These are phyloP conservation scores for Mimosa pudica DNA, from an alignment of 306 rosid genomes.

Conservation along the genomic window DNA sequence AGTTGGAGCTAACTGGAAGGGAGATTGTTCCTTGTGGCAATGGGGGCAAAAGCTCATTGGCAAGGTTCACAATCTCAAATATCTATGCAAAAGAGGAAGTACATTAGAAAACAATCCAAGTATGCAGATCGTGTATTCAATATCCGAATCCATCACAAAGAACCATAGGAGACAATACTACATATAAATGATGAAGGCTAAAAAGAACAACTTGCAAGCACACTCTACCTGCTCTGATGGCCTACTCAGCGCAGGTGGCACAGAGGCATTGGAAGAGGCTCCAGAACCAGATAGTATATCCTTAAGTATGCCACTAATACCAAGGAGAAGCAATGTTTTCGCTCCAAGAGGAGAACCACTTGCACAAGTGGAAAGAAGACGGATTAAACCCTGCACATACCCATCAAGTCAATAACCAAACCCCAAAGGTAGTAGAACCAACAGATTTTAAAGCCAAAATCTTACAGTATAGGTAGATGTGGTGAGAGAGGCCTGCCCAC, in stretches of 20 bases:
- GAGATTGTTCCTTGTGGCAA: constrained; percentile 92
- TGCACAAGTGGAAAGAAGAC: constrained; percentile 95
- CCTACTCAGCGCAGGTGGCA: constrained; percentile 89
- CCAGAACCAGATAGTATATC: constrained; percentile 90
- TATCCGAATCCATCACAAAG: constrained; percentile 3
- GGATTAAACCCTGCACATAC: constrained; percentile 83
- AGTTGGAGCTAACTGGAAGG: constrained; percentile 67
- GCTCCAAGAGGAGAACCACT: constrained; percentile 98
- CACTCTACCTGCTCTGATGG: constrained; percentile 84
- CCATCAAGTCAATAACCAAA: constrained; percentile 36
- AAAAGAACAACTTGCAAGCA: neutral
- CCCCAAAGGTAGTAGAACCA: constrained; percentile 16
- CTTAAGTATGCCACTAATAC: constrained; percentile 93
- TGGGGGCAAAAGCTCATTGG: constrained; percentile 95
- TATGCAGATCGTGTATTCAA: neutral
- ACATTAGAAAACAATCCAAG: constrained; percentile 25
- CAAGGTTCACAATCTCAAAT: constrained; percentile 94
- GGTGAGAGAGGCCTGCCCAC: constrained; percentile 96
- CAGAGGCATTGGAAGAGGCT: constrained; percentile 69
- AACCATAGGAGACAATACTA: constrained; percentile 19
- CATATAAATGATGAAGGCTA: neutral
- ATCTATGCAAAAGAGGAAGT: constrained; percentile 50
- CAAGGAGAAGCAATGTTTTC: constrained; percentile 85
- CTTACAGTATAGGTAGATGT: constrained; percentile 90
- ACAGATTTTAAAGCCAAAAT: constrained; percentile 20